Evolutionary conservation across 1,284 basidiomycete species (phyloP).

Genomic region (Trichosporon ovoides): DNA sequence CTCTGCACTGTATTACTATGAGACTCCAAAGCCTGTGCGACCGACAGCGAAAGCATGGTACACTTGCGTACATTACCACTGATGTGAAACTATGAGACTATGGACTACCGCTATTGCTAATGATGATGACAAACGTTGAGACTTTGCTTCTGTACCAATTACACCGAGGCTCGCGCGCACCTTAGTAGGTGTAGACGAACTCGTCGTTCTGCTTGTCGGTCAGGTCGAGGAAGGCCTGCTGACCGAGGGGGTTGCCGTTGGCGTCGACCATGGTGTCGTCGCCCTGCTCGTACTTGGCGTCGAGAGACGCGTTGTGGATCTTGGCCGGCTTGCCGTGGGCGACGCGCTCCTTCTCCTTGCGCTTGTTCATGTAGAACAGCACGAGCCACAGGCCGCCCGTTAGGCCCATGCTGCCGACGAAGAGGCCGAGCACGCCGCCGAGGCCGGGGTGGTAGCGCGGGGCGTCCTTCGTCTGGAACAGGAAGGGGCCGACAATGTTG

Average conservation of each 20-base stretch:
- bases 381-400: slow-evolving; percentile 9
- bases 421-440: slow-evolving; percentile 31
- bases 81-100: too few species aligned
- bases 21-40: too few species aligned
- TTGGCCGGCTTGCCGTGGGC: slow-evolving; percentile 41
- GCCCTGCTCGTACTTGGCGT: slow-evolving; percentile 13
- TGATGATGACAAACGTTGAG: too few species aligned
- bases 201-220: slow-evolving; percentile 32
- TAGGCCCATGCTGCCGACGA: slow-evolving; percentile 23
- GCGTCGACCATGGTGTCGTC: slow-evolving; percentile 18
- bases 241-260: slow-evolving; percentile 20
- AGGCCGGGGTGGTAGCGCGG: slow-evolving; percentile 32
- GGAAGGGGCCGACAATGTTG: slow-evolving; percentile 32
- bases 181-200: slow-evolving; percentile 32
- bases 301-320: slow-evolving; percentile 38
- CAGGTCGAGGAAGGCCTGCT: slow-evolving; percentile 33
- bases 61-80: too few species aligned
- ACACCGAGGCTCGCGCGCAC: neutral
- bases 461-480: slow-evolving; percentile 26
- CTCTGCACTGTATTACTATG: too few species aligned
- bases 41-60: too few species aligned
- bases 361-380: slow-evolving; percentile 34
- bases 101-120: too few species aligned
- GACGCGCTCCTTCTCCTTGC: slow-evolving; percentile 36
- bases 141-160: too few species aligned